Percentiles rank a stretch among this genome's conserved stretches.
Evolutionary conservation across 2,329 filamentous ascomycete genomes (phyloP).

Genomic region (Dactylellina sp.): DNA sequence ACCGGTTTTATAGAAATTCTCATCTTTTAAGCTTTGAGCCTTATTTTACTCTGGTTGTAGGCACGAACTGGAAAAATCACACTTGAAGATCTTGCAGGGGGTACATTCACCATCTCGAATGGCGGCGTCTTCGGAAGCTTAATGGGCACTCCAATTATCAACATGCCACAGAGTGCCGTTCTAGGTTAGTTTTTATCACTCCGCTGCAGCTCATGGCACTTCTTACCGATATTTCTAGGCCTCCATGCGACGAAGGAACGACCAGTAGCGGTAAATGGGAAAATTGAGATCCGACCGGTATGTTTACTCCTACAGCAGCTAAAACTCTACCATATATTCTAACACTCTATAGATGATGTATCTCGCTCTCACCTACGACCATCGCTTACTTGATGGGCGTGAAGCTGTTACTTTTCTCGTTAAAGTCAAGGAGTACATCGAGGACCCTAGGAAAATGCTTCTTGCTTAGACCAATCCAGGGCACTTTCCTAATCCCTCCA

Average conservation of each 20-base stretch:
- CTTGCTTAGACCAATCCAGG: conserved; percentile 64
- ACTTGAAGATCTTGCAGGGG: conserved; percentile 98
- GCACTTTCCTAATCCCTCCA: neutral
- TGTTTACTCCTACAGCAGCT: conserved; percentile 59
- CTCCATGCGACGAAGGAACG: conserved; percentile 97
- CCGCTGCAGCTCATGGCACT: neutral
- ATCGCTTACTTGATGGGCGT: conserved; percentile 91
- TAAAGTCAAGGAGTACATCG: conserved; percentile 97
- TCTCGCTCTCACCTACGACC: conserved; percentile 95
- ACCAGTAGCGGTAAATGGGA: conserved; percentile 88
- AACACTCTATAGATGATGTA: conserved; percentile 83
- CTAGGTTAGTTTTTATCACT: conserved; percentile 72
- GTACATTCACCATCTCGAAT: conserved; percentile 80
- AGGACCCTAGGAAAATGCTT: conserved; percentile 93
- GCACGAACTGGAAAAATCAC: conserved; percentile 96
- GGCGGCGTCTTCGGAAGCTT: conserved; percentile 91
- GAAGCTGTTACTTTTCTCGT: conserved; percentile 97
- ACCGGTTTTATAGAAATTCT: neutral
- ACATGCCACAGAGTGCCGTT: conserved; percentile 82
- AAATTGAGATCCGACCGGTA: conserved; percentile 88
- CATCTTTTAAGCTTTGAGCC: conserved; percentile 41
- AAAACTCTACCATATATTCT: neutral
- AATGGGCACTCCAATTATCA: conserved; percentile 92
- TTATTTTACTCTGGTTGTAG: conserved; percentile 64
- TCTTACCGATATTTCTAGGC: too few relatives aligned